These are phyloP conservation scores for Phytophthora aleatoria DNA, from an alignment of 352 stramenopile species.

Conservation along the genomic window DNA sequence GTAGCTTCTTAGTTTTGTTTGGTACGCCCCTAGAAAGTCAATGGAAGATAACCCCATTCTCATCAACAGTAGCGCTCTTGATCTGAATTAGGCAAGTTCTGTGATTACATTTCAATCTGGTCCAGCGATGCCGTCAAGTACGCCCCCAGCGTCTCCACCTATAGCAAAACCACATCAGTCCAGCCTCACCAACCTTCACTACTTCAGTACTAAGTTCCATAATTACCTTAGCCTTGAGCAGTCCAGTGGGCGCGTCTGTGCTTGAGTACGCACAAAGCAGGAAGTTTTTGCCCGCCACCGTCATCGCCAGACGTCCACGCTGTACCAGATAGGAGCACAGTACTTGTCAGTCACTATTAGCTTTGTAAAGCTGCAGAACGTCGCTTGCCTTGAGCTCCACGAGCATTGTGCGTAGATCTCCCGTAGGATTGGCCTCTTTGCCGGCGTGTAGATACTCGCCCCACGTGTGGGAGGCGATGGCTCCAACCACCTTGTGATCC, in stretches of 20 bases:
- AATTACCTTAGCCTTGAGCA: constrained; percentile 78
- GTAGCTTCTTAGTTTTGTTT: constrained; percentile 24
- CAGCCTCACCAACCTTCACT: neutral
- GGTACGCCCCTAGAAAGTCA: constrained; percentile 20
- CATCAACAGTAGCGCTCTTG: neutral
- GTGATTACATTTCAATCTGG: constrained; percentile 67
- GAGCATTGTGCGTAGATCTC: constrained; percentile 65
- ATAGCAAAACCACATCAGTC: neutral
- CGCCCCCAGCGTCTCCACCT: constrained; percentile 66
- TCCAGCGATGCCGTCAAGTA: constrained; percentile 72
- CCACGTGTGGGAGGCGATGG: constrained; percentile 86
- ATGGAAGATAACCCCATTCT: neutral
- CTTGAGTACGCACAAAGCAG: constrained; percentile 79
- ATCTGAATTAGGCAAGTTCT: neutral
- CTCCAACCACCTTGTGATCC: constrained; percentile 87
- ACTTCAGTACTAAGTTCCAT: constrained; percentile 1
- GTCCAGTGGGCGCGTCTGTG: constrained; percentile 52
- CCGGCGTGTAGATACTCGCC: constrained; percentile 78
- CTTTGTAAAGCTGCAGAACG: constrained; percentile 1
- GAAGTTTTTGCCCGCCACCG: constrained; percentile 69
- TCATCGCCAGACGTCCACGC: constrained; percentile 67
- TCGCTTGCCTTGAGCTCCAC: constrained; percentile 68
- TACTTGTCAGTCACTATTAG: neutral
- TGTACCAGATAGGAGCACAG: constrained; percentile 24
- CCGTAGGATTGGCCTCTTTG: constrained; percentile 65